phyloP scores from a whole-genome alignment of 345 rosid species.

The Nasturtium officinale region DNA sequence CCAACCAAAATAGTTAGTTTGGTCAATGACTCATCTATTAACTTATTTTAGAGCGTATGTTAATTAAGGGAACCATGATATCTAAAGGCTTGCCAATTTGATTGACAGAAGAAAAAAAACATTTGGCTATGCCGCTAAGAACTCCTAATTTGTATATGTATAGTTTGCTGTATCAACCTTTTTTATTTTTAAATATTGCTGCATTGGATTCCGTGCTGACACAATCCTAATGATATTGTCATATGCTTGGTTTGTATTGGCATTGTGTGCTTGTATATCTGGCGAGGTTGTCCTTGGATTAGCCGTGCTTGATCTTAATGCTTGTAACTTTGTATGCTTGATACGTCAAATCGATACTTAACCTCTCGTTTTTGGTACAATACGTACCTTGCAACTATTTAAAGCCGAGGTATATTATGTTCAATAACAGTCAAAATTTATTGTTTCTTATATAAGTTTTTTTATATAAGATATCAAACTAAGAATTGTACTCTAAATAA shows the following conservation, averaged over 20 bases:
- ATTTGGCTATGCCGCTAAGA: no score
- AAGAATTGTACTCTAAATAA: not conserved
- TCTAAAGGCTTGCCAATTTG: not conserved
- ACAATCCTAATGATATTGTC: not conserved
- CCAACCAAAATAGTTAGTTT: not conserved
- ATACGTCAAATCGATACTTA: not conserved
- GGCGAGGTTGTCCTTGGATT: not conserved
- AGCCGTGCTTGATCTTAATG: not conserved
- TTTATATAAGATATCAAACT: no score
- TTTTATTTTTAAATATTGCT: no score
- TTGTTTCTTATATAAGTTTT: not conserved
- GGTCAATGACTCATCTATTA: not conserved
- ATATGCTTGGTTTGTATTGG: not conserved
- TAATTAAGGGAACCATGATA: not conserved
- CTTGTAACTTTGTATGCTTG: not conserved
- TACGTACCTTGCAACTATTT: not conserved
- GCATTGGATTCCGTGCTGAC: not conserved
- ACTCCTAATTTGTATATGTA: not conserved
- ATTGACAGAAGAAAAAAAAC: not conserved
- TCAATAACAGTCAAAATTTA: not conserved
- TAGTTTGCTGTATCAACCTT: no score
- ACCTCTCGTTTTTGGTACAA: not conserved
- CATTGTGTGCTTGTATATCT: not conserved
- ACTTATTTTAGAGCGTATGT: not conserved
- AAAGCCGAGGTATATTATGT: not conserved